Conservation (phyloP, 345 rosid genomes). For the Rhodomyrtus tomentosa region DNA sequence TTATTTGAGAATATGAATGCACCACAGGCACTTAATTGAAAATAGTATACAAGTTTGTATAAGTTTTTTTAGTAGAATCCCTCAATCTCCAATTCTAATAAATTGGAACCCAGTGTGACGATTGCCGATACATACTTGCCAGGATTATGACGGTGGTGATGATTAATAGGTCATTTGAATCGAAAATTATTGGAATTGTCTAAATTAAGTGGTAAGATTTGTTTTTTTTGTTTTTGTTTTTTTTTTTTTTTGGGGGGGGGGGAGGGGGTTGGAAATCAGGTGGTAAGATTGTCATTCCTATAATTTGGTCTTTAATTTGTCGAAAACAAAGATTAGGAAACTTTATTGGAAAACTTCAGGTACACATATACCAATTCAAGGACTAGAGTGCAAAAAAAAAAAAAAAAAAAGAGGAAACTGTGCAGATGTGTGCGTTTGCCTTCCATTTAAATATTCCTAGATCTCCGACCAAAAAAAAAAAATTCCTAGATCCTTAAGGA, state of each 20-base stretch:
- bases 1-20: no score
- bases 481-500: no score
- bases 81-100: not conserved
- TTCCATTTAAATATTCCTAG: not conserved
- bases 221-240: no score
- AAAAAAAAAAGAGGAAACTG: no score
- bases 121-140: fast-evolving
- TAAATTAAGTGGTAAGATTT: not conserved
- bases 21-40: no score
- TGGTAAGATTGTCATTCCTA: not conserved
- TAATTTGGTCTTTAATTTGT: not conserved
- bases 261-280: no score
- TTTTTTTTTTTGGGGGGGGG: no score
- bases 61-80: not conserved
- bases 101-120: not conserved
- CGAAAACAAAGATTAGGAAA: not conserved
- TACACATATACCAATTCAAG: not conserved
- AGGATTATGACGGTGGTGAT: not conserved
- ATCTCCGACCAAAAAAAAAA: no score
- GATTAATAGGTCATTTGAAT: not conserved
- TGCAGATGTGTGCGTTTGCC: not conserved
- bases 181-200: not conserved
- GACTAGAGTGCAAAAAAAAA: not conserved
- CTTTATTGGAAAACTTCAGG: not conserved
- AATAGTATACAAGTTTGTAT: not conserved